Evolutionary conservation across 352 stramenopile species (phyloP).

Genomic region (Plasmopara viticola): DNA sequence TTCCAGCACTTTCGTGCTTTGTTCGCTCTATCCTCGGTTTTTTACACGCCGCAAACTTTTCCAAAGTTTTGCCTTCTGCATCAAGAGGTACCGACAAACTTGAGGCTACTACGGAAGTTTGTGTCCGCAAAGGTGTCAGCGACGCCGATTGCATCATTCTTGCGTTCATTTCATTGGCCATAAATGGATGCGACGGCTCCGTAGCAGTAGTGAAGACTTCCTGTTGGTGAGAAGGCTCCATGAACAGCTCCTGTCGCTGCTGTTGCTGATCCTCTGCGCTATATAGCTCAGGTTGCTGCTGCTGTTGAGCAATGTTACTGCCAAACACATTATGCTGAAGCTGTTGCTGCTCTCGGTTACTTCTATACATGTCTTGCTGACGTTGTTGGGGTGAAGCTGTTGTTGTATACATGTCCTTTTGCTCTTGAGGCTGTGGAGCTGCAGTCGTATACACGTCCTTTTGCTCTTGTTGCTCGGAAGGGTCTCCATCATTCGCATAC

Average conservation of each 20-base stretch:
- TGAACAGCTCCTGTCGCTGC: constrained; percentile 10
- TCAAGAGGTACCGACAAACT: constrained; percentile 2
- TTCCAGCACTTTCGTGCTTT: constrained; percentile 4
- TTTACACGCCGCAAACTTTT: constrained; percentile 12
- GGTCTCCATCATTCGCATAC: constrained; percentile 17
- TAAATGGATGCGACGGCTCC: constrained; percentile 12
- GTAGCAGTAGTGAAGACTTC: constrained; percentile 7
- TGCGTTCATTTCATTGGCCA: constrained; percentile 9
- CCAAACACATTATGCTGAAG: constrained; percentile 7
- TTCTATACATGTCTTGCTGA: constrained; percentile 6
- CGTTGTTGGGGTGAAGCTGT: constrained; percentile 1
- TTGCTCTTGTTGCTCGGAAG: constrained; percentile 10
- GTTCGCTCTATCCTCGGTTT: constrained; percentile 6
- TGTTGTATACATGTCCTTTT: constrained; percentile 11
- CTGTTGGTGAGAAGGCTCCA: constrained; percentile 8
- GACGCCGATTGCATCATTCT: constrained; percentile 13
- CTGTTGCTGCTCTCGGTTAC: constrained; percentile 5
- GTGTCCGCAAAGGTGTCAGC: constrained; percentile 5
- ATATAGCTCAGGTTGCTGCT: constrained; percentile 2
- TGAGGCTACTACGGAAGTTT: constrained; percentile 2
- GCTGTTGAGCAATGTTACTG: background rate
- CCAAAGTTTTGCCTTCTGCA: constrained; percentile 6
- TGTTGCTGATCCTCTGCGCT: background rate
- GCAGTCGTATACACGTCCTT: constrained; percentile 9
- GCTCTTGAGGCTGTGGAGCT: constrained; percentile 4